Conservation (phyloP, 768 basidiomycete species). For the Tylopilus subfusipes region DNA sequence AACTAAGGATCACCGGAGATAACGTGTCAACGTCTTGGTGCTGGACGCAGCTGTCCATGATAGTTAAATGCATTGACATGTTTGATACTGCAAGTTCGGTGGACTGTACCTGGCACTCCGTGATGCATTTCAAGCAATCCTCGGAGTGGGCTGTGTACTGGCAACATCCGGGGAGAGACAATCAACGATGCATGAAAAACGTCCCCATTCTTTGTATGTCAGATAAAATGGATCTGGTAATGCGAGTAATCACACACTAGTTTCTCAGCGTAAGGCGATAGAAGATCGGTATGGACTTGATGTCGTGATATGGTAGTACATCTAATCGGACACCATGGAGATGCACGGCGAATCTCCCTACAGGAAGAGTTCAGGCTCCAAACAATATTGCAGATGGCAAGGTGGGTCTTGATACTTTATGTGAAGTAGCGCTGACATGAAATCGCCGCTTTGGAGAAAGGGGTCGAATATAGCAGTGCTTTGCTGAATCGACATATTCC, state of each 20-base stretch:
- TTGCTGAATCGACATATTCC: too few relatives aligned
- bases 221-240: too few relatives aligned
- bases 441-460: not conserved
- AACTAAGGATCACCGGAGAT: not conserved
- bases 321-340: not conserved
- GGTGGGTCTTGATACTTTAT: too few relatives aligned
- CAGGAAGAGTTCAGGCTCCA: not conserved
- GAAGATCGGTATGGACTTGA: not conserved
- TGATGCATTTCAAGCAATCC: not conserved
- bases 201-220: too few relatives aligned
- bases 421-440: not conserved
- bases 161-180: not conserved
- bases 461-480: too few relatives aligned
- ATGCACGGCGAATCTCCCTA: not conserved
- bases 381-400: not conserved
- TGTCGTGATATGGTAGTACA: not conserved
- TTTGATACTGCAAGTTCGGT: not conserved
- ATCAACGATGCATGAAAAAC: not conserved
- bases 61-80: not conserved
- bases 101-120: not conserved
- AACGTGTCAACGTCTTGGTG: not conserved
- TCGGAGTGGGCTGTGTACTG: too few relatives aligned
- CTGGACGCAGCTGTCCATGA: not conserved
- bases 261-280: not conserved
- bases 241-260: not conserved